Evolutionary conservation across 2,329 filamentous ascomycete genomes (phyloP).

Genomic region (Sarocladium brachiariae): DNA sequence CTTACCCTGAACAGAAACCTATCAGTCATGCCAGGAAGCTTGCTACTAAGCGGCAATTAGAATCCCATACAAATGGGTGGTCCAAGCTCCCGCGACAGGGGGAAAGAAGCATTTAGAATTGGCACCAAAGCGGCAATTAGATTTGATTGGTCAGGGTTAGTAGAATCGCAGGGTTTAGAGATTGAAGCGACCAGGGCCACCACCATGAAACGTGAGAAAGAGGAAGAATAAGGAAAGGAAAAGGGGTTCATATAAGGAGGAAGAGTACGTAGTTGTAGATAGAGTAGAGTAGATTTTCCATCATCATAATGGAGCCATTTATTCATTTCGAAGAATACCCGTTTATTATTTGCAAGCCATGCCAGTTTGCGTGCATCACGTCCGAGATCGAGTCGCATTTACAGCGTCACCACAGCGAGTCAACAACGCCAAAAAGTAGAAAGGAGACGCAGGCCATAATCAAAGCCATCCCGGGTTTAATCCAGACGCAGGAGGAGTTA

Average conservation of each 20-base stretch:
- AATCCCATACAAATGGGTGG: constrained; percentile 5
- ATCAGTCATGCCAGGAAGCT: constrained; percentile 1
- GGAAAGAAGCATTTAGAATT: constrained; percentile 4
- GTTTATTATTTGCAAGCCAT: not conserved
- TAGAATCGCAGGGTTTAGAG: not conserved
- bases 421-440: not conserved
- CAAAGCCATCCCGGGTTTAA: not conserved
- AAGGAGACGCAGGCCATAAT: not conserved
- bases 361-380: not conserved
- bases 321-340: not conserved
- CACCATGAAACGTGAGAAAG: not conserved
- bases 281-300: constrained; percentile 1
- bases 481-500: not conserved
- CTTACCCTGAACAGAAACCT: no score
- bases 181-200: not conserved
- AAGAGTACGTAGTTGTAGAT: not conserved
- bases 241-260: not conserved
- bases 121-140: constrained; percentile 1
- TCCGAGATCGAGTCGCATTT: not conserved
- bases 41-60: constrained; percentile 4
- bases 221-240: not conserved
- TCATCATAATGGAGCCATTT: constrained; percentile 3
- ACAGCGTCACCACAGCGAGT: not conserved
- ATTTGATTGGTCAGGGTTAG: constrained; percentile 1
- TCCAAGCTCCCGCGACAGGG: constrained; percentile 1